Conservation (phyloP, 345 rosid species). For the Citrus cavaleriei region DNA sequence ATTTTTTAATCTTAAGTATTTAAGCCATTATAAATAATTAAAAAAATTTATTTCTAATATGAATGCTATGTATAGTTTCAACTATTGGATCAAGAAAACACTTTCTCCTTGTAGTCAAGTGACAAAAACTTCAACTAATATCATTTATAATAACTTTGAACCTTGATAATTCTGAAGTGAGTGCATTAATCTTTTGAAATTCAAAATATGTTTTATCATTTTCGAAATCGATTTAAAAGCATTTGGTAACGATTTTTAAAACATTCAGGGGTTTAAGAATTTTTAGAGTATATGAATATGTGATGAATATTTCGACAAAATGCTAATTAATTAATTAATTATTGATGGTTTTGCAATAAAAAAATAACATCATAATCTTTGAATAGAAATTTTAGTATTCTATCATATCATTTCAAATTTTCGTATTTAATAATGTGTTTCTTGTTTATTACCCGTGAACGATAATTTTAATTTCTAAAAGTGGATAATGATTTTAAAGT, state of each 20-base stretch:
- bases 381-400: neutral
- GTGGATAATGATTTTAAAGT: neutral
- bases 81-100: no score
- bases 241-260: no score
- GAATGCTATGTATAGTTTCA: no score
- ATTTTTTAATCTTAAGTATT: neutral
- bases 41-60: no score
- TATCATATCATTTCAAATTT: neutral
- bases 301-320: neutral
- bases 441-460: neutral
- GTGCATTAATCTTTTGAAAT: neutral
- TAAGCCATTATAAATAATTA: no score
- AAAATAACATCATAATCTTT: neutral
- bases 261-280: no score
- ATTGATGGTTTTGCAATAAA: neutral
- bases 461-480: neutral
- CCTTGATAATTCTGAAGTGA: no score
- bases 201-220: no score
- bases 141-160: neutral
- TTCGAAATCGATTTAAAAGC: no score
- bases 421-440: neutral
- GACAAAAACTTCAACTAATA: neutral
- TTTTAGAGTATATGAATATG: no score
- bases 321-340: neutral
- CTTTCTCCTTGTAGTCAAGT: neutral